Evolutionary conservation across 23 red algal species (phyloP), one percentile per base, ranked within the genome.

Genomic region (Gracilariopsis chorda): DNA sequence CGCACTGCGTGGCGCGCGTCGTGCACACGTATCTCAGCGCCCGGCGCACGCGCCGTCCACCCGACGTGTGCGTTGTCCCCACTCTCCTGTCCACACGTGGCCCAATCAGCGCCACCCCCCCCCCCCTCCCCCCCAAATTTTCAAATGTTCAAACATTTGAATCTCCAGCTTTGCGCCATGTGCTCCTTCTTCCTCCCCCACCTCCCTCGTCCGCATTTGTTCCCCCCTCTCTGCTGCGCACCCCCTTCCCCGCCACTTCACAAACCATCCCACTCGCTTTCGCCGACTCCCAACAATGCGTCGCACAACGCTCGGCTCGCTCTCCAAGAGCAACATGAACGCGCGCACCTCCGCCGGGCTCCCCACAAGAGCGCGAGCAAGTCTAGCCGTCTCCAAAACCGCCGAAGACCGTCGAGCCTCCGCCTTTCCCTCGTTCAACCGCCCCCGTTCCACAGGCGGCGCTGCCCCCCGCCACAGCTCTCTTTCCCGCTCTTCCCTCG

Each of bases 251-350:
- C 21, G 7, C 35, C 52, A 60, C 11, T 37, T 42, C 9, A 75
- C 25, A 36, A 43, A 55, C 46, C 43, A 34, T 19, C 45, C 40
- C 33, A 59, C 59, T 46, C 59, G 17, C 44, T 45, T 19, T 42
- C 39, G 56, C 52, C 63, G n/a, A n/a, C 55, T 27, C 55, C n/a
- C 55, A 21, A 27, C 81, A 32, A 46, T 83, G 78, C 57, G 60
- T 43, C 82, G 82, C 44, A 69, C 82, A 29, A 87, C 82, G 40
- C 63, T 87, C 13, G 82, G 82, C 16, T 40, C 82, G 21, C 48
- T 87, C 21, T 87, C 82, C 8, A 35, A 67, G 7, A 73, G 63
- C 43, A 27, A 44, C n/a, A 16, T 74, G 6, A 71, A 71, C 43
- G 60, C 25, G 3, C 60, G 82, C 37, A 39, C 61, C 8, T 87